These are phyloP conservation scores for Imleria badia DNA, from an alignment of 768 basidiomycete species.

Conservation along the genomic window DNA sequence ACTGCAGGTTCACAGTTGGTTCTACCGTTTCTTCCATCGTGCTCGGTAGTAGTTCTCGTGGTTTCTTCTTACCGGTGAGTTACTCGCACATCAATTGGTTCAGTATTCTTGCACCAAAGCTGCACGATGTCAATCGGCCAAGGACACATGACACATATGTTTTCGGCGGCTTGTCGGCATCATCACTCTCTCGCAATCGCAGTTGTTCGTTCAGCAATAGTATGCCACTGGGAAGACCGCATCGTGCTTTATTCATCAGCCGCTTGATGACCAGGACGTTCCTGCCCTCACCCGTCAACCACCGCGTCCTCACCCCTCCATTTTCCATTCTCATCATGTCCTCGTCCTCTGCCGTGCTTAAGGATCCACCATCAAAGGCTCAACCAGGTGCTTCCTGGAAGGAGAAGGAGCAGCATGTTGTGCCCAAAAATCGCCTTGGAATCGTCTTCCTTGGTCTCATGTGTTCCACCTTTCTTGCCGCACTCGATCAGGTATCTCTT, in stretches of 20 bases:
- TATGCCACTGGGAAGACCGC: conserved; percentile 5
- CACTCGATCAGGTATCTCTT: conserved; percentile 43
- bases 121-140: no score
- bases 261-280: not conserved
- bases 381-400: conserved; percentile 39
- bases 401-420: conserved; percentile 38
- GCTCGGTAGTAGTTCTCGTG: not conserved
- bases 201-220: conserved; percentile 11
- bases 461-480: conserved; percentile 44
- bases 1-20: not conserved
- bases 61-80: not conserved
- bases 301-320: not conserved
- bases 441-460: conserved; percentile 47
- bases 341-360: not conserved
- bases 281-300: not conserved
- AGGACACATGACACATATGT: not conserved
- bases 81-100: not conserved
- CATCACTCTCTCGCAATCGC: not conserved
- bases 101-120: no score
- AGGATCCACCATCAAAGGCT: conserved; percentile 2
- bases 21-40: not conserved
- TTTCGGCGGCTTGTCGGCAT: conserved; percentile 14
- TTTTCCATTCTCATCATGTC: conserved; percentile 3
- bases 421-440: conserved; percentile 42
- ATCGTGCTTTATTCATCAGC: not conserved